Evolutionary conservation across 306 rosid species (phyloP), one percentile per base, ranked within the genome.

Genomic region (Leucaena leucocephala): DNA sequence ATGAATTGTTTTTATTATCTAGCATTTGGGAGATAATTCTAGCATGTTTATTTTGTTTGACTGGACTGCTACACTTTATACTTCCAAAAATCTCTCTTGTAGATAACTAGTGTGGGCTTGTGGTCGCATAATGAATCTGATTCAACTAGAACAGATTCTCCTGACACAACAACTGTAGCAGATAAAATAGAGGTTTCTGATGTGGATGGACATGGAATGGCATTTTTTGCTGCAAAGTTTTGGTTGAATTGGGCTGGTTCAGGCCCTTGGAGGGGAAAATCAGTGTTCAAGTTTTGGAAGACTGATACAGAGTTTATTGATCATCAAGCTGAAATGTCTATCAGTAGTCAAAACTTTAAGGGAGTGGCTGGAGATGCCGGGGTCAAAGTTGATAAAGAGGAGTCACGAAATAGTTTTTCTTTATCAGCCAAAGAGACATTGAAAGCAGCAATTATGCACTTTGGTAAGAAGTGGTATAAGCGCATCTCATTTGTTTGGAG

Each of bases 21-120:
- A 27, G 7, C 59, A 14, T 73, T 57, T 75, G 74, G 68, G 68
- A 15, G 52, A 58, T 73, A 17, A 39, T 22, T 76, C 73, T 50
- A 33, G 21, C 68, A 40, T 78, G 76, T 82, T 82, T 71, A 65
- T 79, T 80, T 82, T 78, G 59, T 72, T 75, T 82, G 72, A 33
- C 48, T 62, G 42, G 42, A 34, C 59, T 75, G 55, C 82, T 59
- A 68, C 45, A 63, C 11, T 80, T 17, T 49, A 71, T 77, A 76
- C 80, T 10, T 79, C 73, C 65, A 71, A 38, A 35, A 46, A 21
- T 12, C 57, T 63, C 55, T 75, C 70, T 43, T 76, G 72, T 77
- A 96, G 99, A 89, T 96, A 75, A 90, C 96, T 46, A 90, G 93
- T 81, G 86, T 89, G 21, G 96, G 99, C 76, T 79, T 93, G 85